Conservation (phyloP, 176 grass and related monocot species). For the Triticum timopheevii region DNA sequence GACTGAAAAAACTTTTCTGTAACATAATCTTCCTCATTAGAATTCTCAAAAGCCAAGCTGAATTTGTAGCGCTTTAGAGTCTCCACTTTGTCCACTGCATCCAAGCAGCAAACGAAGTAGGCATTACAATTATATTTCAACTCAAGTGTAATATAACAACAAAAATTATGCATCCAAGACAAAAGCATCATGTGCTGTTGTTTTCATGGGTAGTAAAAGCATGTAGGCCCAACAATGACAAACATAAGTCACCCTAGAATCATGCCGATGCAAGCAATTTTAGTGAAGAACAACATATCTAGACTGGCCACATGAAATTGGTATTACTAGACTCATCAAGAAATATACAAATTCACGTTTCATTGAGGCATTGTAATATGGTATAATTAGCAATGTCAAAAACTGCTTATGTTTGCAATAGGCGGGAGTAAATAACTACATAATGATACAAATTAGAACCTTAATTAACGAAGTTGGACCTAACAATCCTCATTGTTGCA, state of each 20-base stretch:
- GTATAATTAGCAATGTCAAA: neutral
- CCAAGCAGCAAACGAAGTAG: conserved; percentile 26
- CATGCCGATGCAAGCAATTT: neutral
- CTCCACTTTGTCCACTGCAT: conserved; percentile 89
- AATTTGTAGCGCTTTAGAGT: conserved; percentile 93
- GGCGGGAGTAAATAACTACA: neutral
- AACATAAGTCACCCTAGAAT: conserved; percentile 15
- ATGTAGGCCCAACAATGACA: neutral
- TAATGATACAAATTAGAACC: conserved; percentile 1
- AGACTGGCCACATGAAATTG: neutral
- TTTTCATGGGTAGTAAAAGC: neutral
- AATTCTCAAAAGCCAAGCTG: conserved; percentile 99
- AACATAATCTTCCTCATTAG: conserved; percentile 97
- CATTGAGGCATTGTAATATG: neutral
- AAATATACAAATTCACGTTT: neutral
- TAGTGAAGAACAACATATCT: neutral
- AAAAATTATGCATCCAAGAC: conserved; percentile 15
- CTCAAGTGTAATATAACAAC: neutral
- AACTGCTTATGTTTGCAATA: neutral
- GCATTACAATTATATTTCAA: neutral
- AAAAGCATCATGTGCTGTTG: neutral
- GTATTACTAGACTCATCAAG: neutral
- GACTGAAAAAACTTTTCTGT: conserved; percentile 99
- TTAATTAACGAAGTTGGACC: neutral
- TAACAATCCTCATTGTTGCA: neutral